phyloP scores from a whole-genome alignment of 2,329 filamentous ascomycete species.

The Cladosporium sp. region DNA sequence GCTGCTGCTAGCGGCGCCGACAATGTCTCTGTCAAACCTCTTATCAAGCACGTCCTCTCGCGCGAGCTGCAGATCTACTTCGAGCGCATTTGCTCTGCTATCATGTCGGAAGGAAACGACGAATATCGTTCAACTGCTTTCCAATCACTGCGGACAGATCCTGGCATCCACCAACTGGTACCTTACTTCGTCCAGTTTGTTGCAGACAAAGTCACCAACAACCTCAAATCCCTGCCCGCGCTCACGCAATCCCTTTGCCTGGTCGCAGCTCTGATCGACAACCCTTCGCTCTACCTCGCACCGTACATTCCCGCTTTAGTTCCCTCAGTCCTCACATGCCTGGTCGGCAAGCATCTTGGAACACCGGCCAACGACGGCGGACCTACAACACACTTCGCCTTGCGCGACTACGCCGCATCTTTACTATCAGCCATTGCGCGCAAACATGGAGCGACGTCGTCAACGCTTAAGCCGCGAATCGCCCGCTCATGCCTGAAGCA shows the following conservation, averaged over 20 bases:
- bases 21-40: conserved; percentile 76
- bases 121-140: conserved; percentile 82
- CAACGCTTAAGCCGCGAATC: conserved; percentile 79
- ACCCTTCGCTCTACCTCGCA: conserved; percentile 71
- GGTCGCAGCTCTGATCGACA: conserved; percentile 76
- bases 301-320: conserved; percentile 68
- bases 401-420: conserved; percentile 79
- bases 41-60: conserved; percentile 92
- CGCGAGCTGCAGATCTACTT: conserved; percentile 97
- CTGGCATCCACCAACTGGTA: conserved; percentile 88
- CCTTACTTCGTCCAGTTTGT: conserved; percentile 97
- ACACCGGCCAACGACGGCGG: conserved; percentile 44
- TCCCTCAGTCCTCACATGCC: conserved; percentile 84
- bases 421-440: conserved; percentile 73
- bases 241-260: conserved; percentile 91
- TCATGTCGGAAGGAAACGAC: conserved; percentile 83
- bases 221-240: conserved; percentile 82
- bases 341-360: conserved; percentile 79
- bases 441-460: conserved; percentile 77
- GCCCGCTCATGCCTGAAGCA: conserved; percentile 90
- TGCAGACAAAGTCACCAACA: conserved; percentile 91
- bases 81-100: conserved; percentile 84
- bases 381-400: conserved; percentile 61
- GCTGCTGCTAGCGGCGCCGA: conserved; percentile 80
- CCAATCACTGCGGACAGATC: conserved; percentile 79